Evolutionary conservation across 768 basidiomycete species (phyloP), one percentile per base, ranked within the genome.

Genomic region (Collybia mongolica): DNA sequence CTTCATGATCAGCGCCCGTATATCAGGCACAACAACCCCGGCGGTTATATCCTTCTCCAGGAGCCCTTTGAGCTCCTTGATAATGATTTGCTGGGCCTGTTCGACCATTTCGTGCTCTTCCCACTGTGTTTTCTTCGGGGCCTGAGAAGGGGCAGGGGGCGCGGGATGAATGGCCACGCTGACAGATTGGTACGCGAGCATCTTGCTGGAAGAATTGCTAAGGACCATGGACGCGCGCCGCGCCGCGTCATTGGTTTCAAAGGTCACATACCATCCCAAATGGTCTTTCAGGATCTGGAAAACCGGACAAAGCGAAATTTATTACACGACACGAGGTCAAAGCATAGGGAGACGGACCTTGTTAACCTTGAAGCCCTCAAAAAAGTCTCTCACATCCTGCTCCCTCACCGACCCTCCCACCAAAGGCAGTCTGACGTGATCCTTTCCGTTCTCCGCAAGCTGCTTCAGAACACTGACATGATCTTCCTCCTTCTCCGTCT

Each of bases 261-360:
- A 98, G 3, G 92, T 88, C 54, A 94, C 78, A 61, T 93, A 95
- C 76, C 90, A 87, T 8, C 84, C 88, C 1, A 70, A 67, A 44
- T 80, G 77, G 63, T 89, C 88, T 54, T 81, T 79, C 1, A 93
- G 71, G 22, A 94, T 76, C 88, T 91, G 49, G 44, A 51, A 28
- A 44, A 51, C 5, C 37, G 28, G 47, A 49, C 35, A 42, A 48
- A 58, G 48, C 48, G 44, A 28, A 48, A 42, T 42, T 28, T 57
- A 49, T 43, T 26, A 12, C 36, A 51, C 2, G 23, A 45, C 12
- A 42, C 17, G 20, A 32, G 46, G 18, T 20, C n/a, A 38, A 19
- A 50, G 36, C 49, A 52, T 41, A 39, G 20, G 48, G 19, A 45
- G 45, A 71, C 84, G 61, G 68, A 90, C 89, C 76, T 82, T 77